A percentile compares a stretch with the other conserved stretches of the same genome.
These are phyloP conservation scores for Amanita rubescens DNA, from an alignment of 768 basidiomycete genomes.

Conservation along the genomic window DNA sequence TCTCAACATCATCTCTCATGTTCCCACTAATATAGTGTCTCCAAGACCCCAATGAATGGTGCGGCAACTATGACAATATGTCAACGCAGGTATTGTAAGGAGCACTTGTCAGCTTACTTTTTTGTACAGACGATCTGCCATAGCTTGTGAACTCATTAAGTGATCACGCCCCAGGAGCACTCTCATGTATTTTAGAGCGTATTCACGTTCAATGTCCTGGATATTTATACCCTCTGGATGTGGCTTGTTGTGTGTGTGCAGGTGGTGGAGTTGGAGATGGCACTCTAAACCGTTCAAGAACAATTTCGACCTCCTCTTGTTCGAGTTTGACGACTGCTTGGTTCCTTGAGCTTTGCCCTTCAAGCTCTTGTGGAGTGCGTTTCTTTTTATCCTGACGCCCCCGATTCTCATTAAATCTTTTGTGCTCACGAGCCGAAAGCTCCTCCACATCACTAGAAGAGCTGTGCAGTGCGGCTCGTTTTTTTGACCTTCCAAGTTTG, in stretches of 20 bases:
- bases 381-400: slow-evolving; percentile 11
- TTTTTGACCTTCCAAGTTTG: slow-evolving; percentile 20
- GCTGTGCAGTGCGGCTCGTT: slow-evolving; percentile 6
- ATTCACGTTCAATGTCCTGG: slow-evolving; percentile 46
- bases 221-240: slow-evolving; percentile 30
- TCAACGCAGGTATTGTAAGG: slow-evolving; percentile 1
- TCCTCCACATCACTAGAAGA: slow-evolving; percentile 7
- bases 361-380: slow-evolving; percentile 8
- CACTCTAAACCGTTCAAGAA: background rate
- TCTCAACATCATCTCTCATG: slow-evolving; percentile 34
- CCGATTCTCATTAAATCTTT: slow-evolving; percentile 11
- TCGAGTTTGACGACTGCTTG: background rate
- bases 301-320: background rate
- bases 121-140: slow-evolving; percentile 31
- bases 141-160: slow-evolving; percentile 26
- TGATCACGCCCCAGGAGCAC: slow-evolving; percentile 43
- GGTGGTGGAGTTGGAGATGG: slow-evolving; percentile 44
- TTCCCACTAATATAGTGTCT: slow-evolving; percentile 23
- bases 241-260: slow-evolving; percentile 17
- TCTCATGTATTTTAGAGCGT: slow-evolving; percentile 35
- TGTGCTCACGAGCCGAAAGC: background rate
- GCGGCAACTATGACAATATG: slow-evolving; percentile 41
- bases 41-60: slow-evolving; percentile 52
- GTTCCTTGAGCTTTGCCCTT: background rate
- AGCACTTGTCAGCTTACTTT: slow-evolving; percentile 32